phyloP scores from a whole-genome alignment of 148 eudicot species.

The Suaeda aralocaspica region DNA sequence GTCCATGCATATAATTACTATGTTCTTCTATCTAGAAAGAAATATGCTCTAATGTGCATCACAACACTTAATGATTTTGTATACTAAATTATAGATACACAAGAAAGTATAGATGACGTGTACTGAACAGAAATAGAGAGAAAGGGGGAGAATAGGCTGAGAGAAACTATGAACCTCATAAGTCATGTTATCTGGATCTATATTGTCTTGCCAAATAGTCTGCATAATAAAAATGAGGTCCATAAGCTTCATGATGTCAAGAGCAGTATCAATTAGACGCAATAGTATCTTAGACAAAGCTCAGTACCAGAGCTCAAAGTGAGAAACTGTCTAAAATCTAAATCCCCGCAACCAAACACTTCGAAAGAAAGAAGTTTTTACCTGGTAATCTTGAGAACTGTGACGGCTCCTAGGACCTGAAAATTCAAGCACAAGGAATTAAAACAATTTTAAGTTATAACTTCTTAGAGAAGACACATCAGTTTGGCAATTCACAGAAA shows the following conservation, averaged over 20 bases:
- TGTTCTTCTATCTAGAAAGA: neutral
- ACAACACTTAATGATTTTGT: neutral
- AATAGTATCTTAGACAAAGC: neutral
- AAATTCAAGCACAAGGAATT: constrained; percentile 17
- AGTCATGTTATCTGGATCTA: constrained; percentile 91
- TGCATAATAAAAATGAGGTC: constrained; percentile 29
- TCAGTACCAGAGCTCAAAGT: neutral
- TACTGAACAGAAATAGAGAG: neutral
- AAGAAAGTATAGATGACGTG: neutral
- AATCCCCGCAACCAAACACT: too few relatives aligned
- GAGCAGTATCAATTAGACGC: neutral
- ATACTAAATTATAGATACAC: neutral
- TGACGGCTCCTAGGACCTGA: constrained; percentile 75
- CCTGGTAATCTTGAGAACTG: constrained; percentile 70
- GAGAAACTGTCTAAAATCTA: neutral
- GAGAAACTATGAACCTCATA: constrained; percentile 60
- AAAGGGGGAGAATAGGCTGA: neutral
- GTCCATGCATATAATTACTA: neutral
- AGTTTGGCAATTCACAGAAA: neutral
- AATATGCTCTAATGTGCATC: neutral
- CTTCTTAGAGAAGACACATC: neutral
- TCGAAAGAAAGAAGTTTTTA: constrained; percentile 13
- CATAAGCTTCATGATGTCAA: constrained; percentile 1
- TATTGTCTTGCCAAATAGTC: constrained; percentile 75
- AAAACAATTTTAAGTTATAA: neutral